phyloP scores from a whole-genome alignment of 208 protist genomes.

The Acanthamoeba culbertsoni region DNA sequence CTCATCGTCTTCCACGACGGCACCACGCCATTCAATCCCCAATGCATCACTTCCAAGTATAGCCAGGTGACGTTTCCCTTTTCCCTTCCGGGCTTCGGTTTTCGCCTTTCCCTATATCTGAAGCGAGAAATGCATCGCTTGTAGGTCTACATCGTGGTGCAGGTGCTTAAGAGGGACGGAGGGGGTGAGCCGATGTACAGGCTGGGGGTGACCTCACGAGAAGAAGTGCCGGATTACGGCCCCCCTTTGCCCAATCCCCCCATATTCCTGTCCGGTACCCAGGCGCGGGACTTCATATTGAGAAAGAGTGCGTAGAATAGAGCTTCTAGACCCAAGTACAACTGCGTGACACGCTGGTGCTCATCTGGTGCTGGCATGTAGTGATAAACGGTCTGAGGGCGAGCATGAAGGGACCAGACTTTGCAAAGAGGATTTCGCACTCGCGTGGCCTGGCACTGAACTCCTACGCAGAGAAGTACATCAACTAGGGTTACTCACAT shows the following conservation, averaged over 20 bases:
- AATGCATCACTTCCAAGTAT: slow-evolving; percentile 54
- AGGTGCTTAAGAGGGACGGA: slow-evolving; percentile 16
- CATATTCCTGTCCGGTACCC: neutral
- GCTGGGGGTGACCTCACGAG: slow-evolving; percentile 17
- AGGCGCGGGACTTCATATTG: slow-evolving; percentile 12
- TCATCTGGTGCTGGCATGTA: neutral
- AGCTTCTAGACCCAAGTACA: neutral
- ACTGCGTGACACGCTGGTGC: neutral
- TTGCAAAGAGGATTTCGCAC: slow-evolving; percentile 10
- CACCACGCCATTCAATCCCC: neutral
- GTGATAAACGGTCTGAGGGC: neutral
- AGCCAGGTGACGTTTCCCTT: neutral
- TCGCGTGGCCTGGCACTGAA: slow-evolving; percentile 1
- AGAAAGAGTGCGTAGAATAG: neutral
- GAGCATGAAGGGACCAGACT: slow-evolving; percentile 23
- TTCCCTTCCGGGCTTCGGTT: neutral
- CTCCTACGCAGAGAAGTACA: slow-evolving; percentile 24
- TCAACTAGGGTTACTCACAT: neutral
- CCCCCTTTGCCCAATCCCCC: slow-evolving; percentile 41
- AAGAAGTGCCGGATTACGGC: slow-evolving; percentile 35
- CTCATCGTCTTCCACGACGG: slow-evolving; percentile 70
- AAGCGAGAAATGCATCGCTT: neutral
- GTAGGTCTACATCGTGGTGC: slow-evolving; percentile 35
- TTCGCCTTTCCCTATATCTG: neutral
- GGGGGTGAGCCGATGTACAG: slow-evolving; percentile 1